Conservation (phyloP, 495 filamentous ascomycete species). For the Apiosordaria backusii region DNA sequence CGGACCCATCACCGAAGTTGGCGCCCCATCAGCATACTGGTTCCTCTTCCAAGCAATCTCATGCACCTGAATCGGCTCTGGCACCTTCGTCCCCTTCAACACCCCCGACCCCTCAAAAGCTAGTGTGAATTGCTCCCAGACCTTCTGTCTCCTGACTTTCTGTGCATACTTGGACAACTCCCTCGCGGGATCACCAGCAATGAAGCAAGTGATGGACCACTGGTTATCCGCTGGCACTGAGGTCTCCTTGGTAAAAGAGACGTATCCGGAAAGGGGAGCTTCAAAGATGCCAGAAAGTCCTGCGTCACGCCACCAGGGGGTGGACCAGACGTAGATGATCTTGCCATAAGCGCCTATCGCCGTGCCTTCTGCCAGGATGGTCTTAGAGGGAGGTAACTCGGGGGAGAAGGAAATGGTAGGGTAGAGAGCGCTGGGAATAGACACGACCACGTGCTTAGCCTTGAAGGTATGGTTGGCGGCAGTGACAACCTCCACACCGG, state of each 20-base stretch:
- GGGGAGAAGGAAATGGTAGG: background rate
- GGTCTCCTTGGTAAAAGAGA: slow-evolving; percentile 40
- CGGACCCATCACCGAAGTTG: slow-evolving; percentile 8
- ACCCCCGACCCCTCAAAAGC: slow-evolving; percentile 5
- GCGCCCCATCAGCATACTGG: background rate
- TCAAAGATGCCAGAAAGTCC: slow-evolving; percentile 35
- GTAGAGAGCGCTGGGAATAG: background rate
- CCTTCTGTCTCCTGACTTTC: background rate
- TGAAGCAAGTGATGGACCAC: slow-evolving; percentile 43
- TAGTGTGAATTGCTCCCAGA: slow-evolving; percentile 9
- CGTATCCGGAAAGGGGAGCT: slow-evolving; percentile 33
- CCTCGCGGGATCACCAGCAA: slow-evolving; percentile 22
- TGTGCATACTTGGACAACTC: background rate
- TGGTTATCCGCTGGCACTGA: slow-evolving; percentile 32
- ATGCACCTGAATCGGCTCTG: background rate
- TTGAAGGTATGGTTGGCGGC: background rate
- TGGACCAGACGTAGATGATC: slow-evolving; percentile 34
- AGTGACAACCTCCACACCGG: background rate
- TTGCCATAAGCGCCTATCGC: slow-evolving; percentile 40
- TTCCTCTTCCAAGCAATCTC: slow-evolving; percentile 3
- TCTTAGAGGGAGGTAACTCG: slow-evolving; percentile 19
- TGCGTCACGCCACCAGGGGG: slow-evolving; percentile 40
- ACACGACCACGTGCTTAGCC: background rate
- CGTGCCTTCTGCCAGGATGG: slow-evolving; percentile 20
- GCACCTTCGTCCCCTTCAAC: background rate